Percentiles rank a stretch among this genome's conserved stretches.
Evolutionary conservation across 2,329 filamentous ascomycete species (phyloP).

Genomic region (Sporothrix pallida): DNA sequence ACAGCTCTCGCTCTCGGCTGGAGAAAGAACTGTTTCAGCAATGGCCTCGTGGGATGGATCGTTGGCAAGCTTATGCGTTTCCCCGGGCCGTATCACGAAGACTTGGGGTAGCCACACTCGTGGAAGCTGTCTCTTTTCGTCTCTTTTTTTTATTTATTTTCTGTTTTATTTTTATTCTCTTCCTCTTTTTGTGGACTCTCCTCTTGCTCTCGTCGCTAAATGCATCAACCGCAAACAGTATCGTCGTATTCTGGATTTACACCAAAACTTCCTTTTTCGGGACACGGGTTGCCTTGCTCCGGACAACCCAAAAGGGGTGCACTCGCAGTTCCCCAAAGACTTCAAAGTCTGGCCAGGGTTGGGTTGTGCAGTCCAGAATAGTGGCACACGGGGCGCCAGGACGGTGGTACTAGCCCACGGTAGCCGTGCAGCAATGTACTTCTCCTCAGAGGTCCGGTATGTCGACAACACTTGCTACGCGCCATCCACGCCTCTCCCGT

Average conservation of each 20-base stretch:
- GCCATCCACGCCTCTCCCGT: too few species aligned
- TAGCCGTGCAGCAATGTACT: too few species aligned
- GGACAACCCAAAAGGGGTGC: neutral
- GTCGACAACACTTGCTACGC: too few species aligned
- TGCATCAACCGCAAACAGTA: neutral
- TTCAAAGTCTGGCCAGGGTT: neutral
- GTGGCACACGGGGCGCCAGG: too few species aligned
- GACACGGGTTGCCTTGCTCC: constrained; percentile 6
- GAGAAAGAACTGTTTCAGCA: constrained; percentile 4
- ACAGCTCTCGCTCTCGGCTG: constrained; percentile 2
- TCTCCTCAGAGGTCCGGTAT: too few species aligned
- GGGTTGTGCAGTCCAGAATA: too few species aligned
- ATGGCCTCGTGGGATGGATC: neutral
- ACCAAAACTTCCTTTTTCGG: constrained; percentile 8
- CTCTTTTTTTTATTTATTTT: too few species aligned
- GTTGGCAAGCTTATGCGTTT: neutral
- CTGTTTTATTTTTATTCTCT: neutral
- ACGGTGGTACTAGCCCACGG: too few species aligned
- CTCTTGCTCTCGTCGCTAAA: neutral
- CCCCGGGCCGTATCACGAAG: constrained; percentile 4
- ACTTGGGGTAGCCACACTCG: neutral
- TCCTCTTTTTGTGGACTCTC: neutral
- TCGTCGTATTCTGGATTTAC: constrained; percentile 12
- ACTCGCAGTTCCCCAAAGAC: neutral
- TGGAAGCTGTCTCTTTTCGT: neutral